Evolutionary conservation across 2,329 filamentous ascomycete species (phyloP).

Genomic region (Aureobasidium sp.): DNA sequence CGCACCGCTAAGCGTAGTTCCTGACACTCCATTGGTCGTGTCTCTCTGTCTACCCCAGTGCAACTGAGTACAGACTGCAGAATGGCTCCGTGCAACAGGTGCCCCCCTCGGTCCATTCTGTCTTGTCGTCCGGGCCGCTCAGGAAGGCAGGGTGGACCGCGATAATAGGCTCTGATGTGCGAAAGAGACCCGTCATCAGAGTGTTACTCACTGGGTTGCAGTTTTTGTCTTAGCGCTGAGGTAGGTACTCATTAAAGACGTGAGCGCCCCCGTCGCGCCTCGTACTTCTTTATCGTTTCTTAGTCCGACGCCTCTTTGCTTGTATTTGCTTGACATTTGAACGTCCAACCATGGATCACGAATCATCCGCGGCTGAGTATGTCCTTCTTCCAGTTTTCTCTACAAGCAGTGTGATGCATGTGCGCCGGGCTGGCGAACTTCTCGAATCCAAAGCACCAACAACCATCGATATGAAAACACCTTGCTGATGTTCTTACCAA

Average conservation of each 20-base stretch:
- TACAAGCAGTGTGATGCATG: background rate
- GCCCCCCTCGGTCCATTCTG: background rate
- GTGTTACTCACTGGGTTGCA: slow-evolving; percentile 7
- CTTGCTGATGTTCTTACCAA: background rate
- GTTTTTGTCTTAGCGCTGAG: slow-evolving; percentile 8
- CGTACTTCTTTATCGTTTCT: slow-evolving; percentile 5
- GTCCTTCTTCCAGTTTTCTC: background rate
- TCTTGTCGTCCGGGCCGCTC: background rate
- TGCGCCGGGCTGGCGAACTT: background rate
- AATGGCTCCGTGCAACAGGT: slow-evolving; percentile 4
- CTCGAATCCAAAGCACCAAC: background rate
- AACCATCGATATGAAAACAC: background rate
- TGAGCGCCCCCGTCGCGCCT: background rate
- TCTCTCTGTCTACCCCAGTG: slow-evolving; percentile 4
- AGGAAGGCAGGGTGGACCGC: slow-evolving; percentile 1
- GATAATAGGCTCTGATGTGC: background rate
- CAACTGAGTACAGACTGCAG: slow-evolving; percentile 6
- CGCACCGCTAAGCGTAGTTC: slow-evolving; percentile 4
- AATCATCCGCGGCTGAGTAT: slow-evolving; percentile 11
- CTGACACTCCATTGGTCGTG: background rate
- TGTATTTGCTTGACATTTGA: slow-evolving; percentile 8
- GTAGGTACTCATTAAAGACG: slow-evolving; percentile 9
- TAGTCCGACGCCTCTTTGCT: slow-evolving; percentile 12
- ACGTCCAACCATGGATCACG: slow-evolving; percentile 13
- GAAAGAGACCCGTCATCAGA: slow-evolving; percentile 1